Base-by-base conservation (phyloP, 73 alveolate genomes). In the Tetrahymena malaccensis region DNA sequence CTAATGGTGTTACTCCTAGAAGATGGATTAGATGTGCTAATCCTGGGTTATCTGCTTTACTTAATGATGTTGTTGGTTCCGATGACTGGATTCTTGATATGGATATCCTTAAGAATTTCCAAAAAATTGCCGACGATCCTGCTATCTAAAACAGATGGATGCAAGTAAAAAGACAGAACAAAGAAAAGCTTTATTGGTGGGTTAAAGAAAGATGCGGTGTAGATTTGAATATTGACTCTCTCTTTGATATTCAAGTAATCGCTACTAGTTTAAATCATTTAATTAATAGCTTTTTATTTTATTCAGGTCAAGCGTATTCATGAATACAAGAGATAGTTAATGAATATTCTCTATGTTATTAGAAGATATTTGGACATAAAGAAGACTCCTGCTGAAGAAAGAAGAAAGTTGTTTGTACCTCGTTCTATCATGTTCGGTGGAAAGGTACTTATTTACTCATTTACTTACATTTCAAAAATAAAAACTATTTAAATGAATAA, bases 1-100 rank as follows among this genome's bases (percentile, higher is more conserved):
- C 99, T 11, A 98, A 98, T 96, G 99, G 99, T 34, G 99, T 98
- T 17, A 98, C 99, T 43, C 99, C 99, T 15, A 94, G 99, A 85
- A 98, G 99, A 96, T 98, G 99, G 99, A 95, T 98, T 33, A 98
- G 98, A 94, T 97, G 99, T 85, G 97, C 98, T 85, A 98, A 98
- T 96, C 98, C 99, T 31, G 97, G 96, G 40, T 98, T 98, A 27
- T 94, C 98, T 34, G 94, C 94, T 12, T 95, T 98, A 85, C 96
- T 97, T 93, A 95, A 97, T 50, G 99, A 98, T 35, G 95, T 96
- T 50, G 93, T 98, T 35, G 98, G 96, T 33, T 98, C 97, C 21
- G 98, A 97, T 57, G 94, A 85, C 34, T 98, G 99, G 99, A 93
- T 98, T 83, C 85, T 98, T 27, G 98, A 98, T 85, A 93, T 97